Conservation (phyloP, 2,329 filamentous ascomycete species). For the Curvularia sp. region DNA sequence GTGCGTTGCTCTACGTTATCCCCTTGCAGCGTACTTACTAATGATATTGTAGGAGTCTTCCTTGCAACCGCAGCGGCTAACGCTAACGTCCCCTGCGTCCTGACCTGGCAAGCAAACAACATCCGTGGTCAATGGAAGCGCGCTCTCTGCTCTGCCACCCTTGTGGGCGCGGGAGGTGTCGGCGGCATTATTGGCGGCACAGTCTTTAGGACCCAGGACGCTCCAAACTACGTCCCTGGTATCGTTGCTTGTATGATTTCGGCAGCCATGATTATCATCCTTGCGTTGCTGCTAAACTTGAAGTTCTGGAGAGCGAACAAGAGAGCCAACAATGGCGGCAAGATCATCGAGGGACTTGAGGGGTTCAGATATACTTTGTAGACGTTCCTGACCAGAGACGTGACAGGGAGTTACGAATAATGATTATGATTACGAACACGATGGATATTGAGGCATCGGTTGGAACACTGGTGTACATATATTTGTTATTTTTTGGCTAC, state of each 20-base stretch:
- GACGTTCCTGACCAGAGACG: background rate
- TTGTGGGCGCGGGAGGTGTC: conserved; percentile 77
- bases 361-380: conserved; percentile 45
- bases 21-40: background rate
- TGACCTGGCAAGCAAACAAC: conserved; percentile 87
- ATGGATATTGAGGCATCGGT: background rate
- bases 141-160: conserved; percentile 75
- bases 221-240: conserved; percentile 45
- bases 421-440: background rate
- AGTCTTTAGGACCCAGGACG: conserved; percentile 66
- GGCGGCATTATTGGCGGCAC: conserved; percentile 80
- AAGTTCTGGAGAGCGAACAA: conserved; percentile 49
- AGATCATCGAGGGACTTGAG: conserved; percentile 49
- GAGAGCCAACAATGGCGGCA: conserved; percentile 50
- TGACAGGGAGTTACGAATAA: background rate
- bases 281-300: conserved; percentile 41
- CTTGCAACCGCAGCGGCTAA: conserved; percentile 76
- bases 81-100: conserved; percentile 74
- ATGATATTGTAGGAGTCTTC: conserved; percentile 62
- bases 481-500: background rate
- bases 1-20: background rate
- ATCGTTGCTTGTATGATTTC: conserved; percentile 50
- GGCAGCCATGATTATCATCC: conserved; percentile 45
- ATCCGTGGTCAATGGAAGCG: conserved; percentile 89
- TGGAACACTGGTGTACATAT: background rate